Conservation (phyloP, 352 stramenopile genomes). For the Plasmopara halstedii region DNA sequence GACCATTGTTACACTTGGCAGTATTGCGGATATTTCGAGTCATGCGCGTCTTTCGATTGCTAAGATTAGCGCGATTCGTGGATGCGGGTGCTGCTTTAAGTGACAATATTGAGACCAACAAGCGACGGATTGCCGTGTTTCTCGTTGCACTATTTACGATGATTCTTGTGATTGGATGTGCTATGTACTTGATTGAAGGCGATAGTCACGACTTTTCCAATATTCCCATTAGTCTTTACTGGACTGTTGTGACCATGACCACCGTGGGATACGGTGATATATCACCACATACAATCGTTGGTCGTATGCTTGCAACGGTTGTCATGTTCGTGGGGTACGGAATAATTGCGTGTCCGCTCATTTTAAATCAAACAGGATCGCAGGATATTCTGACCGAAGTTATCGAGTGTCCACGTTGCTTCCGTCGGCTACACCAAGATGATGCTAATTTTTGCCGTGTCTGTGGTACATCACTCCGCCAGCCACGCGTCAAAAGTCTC, state of each 20-base stretch:
- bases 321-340: slow-evolving; percentile 86
- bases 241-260: slow-evolving; percentile 83
- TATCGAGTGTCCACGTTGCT: slow-evolving; percentile 67
- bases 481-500: slow-evolving; percentile 47
- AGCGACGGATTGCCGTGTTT: slow-evolving; percentile 70
- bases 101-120: slow-evolving; percentile 79
- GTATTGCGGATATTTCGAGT: slow-evolving; percentile 74
- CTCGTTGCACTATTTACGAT: slow-evolving; percentile 67
- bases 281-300: slow-evolving; percentile 66
- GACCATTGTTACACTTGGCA: slow-evolving; percentile 54
- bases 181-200: slow-evolving; percentile 81
- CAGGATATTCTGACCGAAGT: slow-evolving; percentile 51
- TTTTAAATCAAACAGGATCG: slow-evolving; percentile 51
- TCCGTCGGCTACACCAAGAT: slow-evolving; percentile 64
- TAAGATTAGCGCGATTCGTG: slow-evolving; percentile 65
- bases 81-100: slow-evolving; percentile 53
- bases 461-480: slow-evolving; percentile 51
- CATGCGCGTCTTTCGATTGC: slow-evolving; percentile 67
- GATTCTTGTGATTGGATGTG: slow-evolving; percentile 74
- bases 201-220: slow-evolving; percentile 77
- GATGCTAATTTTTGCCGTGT: slow-evolving; percentile 78
- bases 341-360: slow-evolving; percentile 77
- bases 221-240: slow-evolving; percentile 83
- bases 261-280: slow-evolving; percentile 85
- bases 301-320: slow-evolving; percentile 69